These are phyloP conservation scores for Linnemannia schmuckeri DNA, from an alignment of 192 early-diverging fungal species.

Conservation along the genomic window DNA sequence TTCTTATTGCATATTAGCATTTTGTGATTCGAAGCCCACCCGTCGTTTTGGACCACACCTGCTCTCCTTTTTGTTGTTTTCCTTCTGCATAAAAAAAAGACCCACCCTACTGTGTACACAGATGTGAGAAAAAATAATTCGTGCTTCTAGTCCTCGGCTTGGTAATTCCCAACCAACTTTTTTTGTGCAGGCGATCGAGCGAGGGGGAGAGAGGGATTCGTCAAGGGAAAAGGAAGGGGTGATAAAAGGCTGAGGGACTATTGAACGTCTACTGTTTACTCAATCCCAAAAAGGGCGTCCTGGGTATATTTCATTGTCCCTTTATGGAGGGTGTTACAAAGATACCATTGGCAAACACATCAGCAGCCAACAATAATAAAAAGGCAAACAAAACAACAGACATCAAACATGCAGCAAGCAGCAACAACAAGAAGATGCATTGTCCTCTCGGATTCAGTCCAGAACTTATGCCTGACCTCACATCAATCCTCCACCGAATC, in stretches of 20 bases:
- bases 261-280: not conserved
- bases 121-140: not conserved
- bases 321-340: not conserved
- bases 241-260: not conserved
- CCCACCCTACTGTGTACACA: too few relatives aligned
- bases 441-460: constrained; percentile 5
- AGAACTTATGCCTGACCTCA: not conserved
- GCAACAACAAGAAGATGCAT: not conserved
- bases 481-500: not conserved
- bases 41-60: not conserved
- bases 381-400: not conserved
- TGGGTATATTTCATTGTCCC: not conserved
- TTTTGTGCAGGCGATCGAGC: not conserved
- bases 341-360: too few relatives aligned
- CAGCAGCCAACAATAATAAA: too few relatives aligned
- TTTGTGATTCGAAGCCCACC: not conserved
- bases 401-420: not conserved
- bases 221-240: not conserved
- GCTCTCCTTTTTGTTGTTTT: not conserved
- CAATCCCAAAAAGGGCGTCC: not conserved
- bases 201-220: not conserved
- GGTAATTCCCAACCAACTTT: not conserved
- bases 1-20: not conserved
- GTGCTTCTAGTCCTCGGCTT: not conserved
- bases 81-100: not conserved